These are phyloP conservation scores for Tagetes erecta DNA, from an alignment of 129 eudicot genomes.

Conservation along the genomic window DNA sequence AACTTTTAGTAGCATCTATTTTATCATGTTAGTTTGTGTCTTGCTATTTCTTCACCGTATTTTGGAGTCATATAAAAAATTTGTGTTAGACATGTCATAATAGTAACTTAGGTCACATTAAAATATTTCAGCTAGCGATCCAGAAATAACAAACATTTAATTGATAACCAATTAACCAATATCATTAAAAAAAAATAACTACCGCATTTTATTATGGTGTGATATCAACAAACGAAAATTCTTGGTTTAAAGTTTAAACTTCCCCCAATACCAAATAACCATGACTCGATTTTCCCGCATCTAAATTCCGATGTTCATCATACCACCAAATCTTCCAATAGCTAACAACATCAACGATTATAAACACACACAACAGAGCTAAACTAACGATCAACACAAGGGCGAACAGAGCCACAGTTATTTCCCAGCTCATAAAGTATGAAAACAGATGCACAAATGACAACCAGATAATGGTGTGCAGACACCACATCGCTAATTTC, in stretches of 20 bases:
- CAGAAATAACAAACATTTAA: too few species aligned
- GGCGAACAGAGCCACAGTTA: slow-evolving; percentile 6
- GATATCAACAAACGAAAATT: not conserved
- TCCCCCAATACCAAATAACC: not conserved
- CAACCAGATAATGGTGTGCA: not conserved
- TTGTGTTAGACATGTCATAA: too few species aligned
- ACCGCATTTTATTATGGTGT: too few species aligned
- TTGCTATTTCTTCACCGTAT: too few species aligned
- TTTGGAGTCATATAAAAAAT: too few species aligned
- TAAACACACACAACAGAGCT: not conserved
- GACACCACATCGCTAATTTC: slow-evolving; percentile 8
- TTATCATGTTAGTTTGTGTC: too few species aligned
- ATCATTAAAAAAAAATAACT: too few species aligned
- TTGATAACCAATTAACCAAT: too few species aligned
- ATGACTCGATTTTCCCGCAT: not conserved
- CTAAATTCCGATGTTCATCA: not conserved
- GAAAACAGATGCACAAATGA: slow-evolving; percentile 14
- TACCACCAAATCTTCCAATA: slow-evolving; percentile 9
- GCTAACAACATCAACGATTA: not conserved
- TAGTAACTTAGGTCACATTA: too few species aligned
- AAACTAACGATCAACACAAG: not conserved
- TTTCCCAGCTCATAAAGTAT: not conserved
- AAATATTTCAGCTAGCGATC: too few species aligned
- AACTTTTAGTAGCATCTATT: too few species aligned
- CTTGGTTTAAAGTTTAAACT: not conserved